phyloP scores from a whole-genome alignment of 129 eudicot genomes.

The Erigeron canadensis region DNA sequence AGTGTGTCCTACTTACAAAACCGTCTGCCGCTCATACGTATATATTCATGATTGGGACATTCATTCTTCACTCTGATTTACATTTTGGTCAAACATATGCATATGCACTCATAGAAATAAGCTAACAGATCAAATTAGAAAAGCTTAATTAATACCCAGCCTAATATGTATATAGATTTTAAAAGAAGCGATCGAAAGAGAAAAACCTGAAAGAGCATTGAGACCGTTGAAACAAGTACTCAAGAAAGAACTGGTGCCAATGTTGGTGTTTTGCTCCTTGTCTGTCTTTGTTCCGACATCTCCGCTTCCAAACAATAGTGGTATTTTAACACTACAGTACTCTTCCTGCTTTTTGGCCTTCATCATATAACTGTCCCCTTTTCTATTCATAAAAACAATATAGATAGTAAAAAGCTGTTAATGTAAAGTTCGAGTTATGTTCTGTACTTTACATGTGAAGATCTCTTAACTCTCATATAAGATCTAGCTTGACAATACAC shows the following conservation, averaged over 20 bases:
- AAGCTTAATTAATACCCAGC: too few relatives aligned
- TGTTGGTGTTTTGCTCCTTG: conserved; percentile 17
- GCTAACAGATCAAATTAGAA: too few relatives aligned
- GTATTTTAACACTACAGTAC: conserved; percentile 27
- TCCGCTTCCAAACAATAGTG: conserved; percentile 21
- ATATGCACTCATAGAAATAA: too few relatives aligned
- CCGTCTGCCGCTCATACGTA: too few relatives aligned
- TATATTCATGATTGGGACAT: too few relatives aligned
- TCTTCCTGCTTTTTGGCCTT: conserved; percentile 27
- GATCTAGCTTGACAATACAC: too few relatives aligned
- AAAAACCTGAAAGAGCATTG: conserved; percentile 75
- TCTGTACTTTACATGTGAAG: too few relatives aligned
- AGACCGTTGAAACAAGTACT: conserved; percentile 76
- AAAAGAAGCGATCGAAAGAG: not conserved
- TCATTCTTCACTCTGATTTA: too few relatives aligned
- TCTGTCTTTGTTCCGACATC: conserved; percentile 25
- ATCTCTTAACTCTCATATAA: too few relatives aligned
- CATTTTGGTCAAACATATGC: too few relatives aligned
- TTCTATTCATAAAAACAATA: not conserved
- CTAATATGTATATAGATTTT: not conserved
- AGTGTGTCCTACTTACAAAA: too few relatives aligned
- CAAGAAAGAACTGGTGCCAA: conserved; percentile 54
- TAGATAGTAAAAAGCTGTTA: not conserved
- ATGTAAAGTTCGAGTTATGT: not conserved
- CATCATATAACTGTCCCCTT: conserved; percentile 20